Base-by-base conservation (phyloP, 768 basidiomycete genomes). In the Panus rudis region DNA sequence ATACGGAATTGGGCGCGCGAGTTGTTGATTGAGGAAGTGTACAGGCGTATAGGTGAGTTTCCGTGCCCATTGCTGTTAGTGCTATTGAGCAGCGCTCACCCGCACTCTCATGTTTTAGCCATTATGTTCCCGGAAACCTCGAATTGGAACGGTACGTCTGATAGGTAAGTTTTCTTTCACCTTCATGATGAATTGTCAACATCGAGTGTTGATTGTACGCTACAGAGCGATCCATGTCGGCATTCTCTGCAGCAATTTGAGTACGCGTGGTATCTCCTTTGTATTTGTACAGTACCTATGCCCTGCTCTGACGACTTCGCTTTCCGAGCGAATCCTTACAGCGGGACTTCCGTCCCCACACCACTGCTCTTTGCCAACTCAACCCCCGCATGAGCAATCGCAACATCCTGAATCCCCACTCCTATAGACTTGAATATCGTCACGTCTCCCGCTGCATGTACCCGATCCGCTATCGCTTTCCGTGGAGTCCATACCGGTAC, bases 391-490 rank as follows among this genome's bases (percentile, higher is more conserved):
- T 64, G 70, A 8, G 88, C 79, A 45, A 93, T 87, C 0, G 81
- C 85, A 4, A 88, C 85, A 51, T 94, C 92, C 54, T 93, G 91
- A n/a, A 88, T 62, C 1, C 85, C 88, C 5, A 92, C 62, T 2
- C 92, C 91, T 4, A 93, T 92, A 0, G 84, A 86, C 63, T 92
- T 93, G 73, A 90, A 92, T 22, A 93, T 70, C 1, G 82, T 86
- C 10, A 92, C 69, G 28, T 65, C 60, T 5, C 59, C 52, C 5
- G 42, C 43, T 2, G 22, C 24, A 30, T 52, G 43, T 6, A 59
- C 41, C 4, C 45, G 39, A 17, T 55, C 43, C 12, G 57, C 43
- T 6, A 41, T 37, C 1, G 23, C 39, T 14, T 47, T 37, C 3
- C 50, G 30, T 0, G 49, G 43, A 13, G 46, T 31, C 53, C 55